phyloP scores from a whole-genome alignment of 2,329 filamentous ascomycete genomes.

The Epichloe amarillans region DNA sequence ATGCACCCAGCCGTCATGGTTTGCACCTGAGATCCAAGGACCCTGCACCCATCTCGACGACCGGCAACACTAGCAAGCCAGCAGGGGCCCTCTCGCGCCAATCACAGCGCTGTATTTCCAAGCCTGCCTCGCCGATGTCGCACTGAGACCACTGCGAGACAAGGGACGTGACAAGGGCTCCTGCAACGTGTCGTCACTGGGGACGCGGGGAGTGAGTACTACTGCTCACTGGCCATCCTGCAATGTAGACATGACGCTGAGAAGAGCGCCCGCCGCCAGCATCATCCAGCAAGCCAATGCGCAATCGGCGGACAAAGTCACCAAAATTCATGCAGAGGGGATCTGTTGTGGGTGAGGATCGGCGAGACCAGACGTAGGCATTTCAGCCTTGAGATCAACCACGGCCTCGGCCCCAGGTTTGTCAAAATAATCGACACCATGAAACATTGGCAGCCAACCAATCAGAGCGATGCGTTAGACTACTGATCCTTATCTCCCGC shows the following conservation, averaged over 20 bases:
- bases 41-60: conserved; percentile 1
- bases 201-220: too few relatives aligned
- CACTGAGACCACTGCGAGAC: conserved; percentile 7
- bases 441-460: conserved; percentile 24
- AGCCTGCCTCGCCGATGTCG: conserved; percentile 19
- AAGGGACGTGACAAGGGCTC: conserved; percentile 5
- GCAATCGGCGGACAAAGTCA: too few relatives aligned
- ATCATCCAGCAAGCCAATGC: too few relatives aligned
- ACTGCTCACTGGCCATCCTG: too few relatives aligned
- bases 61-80: neutral
- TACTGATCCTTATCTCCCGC: conserved; percentile 27
- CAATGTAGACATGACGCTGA: too few relatives aligned
- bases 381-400: neutral
- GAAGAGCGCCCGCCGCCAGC: too few relatives aligned
- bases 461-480: conserved; percentile 18
- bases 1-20: conserved; percentile 4
- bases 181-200: conserved; percentile 5
- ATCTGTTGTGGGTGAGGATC: neutral
- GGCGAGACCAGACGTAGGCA: too few relatives aligned
- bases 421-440: conserved; percentile 26
- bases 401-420: conserved; percentile 1
- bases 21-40: neutral
- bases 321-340: too few relatives aligned
- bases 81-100: conserved; percentile 10
- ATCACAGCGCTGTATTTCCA: conserved; percentile 19